Conservation (phyloP, 2,329 filamentous ascomycete species). For the Phyllosticta paracitricarpa region DNA sequence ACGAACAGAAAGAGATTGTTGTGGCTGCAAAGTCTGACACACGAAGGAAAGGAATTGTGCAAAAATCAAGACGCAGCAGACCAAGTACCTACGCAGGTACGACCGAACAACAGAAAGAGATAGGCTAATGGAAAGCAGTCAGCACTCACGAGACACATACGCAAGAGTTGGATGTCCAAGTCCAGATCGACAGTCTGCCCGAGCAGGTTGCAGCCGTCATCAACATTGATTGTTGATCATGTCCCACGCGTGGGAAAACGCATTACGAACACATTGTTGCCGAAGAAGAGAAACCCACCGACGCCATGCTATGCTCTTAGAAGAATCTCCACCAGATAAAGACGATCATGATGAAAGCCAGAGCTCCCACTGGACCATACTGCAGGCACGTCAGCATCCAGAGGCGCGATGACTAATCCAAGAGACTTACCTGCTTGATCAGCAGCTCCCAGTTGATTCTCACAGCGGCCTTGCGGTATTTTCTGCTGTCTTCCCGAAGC, state of each 20-base stretch:
- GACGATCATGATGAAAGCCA: conserved; percentile 72
- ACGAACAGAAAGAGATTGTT: not conserved
- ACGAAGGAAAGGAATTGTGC: not conserved
- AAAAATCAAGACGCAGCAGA: not conserved
- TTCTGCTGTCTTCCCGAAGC: conserved; percentile 83
- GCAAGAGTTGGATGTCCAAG: not conserved
- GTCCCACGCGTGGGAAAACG: not conserved
- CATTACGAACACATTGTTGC: conserved; percentile 4
- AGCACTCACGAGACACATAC: not conserved
- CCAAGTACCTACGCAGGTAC: not conserved
- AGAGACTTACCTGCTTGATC: conserved; percentile 65
- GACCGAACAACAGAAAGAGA: not conserved
- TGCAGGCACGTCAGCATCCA: conserved; percentile 22
- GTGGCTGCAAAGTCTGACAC: not conserved
- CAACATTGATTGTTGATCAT: not conserved
- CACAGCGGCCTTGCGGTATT: conserved; percentile 86
- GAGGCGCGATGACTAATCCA: not conserved
- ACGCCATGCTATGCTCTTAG: conserved; percentile 33
- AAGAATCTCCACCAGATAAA: conserved; percentile 94
- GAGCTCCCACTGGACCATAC: conserved; percentile 80
- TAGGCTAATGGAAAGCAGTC: not conserved
- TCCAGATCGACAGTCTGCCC: not conserved
- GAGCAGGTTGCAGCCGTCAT: not conserved
- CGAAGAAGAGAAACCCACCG: conserved; percentile 6
- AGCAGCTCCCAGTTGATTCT: conserved; percentile 97